These are phyloP conservation scores for Panicum virgatum DNA, from an alignment of 202 grass and related monocot species.

Conservation along the genomic window DNA sequence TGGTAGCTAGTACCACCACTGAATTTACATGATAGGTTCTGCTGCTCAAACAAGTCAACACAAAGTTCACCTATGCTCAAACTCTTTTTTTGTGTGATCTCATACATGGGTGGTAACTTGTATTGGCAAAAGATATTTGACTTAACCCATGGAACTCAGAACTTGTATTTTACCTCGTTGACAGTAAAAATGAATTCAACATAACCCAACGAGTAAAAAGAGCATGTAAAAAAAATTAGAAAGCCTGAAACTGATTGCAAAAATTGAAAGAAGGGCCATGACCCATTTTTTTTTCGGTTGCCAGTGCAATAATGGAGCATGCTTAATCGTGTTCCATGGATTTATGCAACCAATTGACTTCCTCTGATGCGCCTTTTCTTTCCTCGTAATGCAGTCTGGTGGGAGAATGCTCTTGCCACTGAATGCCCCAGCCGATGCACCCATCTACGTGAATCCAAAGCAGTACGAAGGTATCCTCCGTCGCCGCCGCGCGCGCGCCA, in stretches of 20 bases:
- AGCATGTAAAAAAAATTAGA: not conserved
- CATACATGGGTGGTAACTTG: not conserved
- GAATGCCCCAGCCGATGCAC: constrained; percentile 59
- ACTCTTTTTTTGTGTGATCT: not conserved
- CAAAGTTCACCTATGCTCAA: not conserved
- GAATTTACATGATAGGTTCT: not conserved
- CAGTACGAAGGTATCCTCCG: constrained; percentile 94
- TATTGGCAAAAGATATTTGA: not conserved
- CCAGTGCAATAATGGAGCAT: not conserved
- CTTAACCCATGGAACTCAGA: not conserved
- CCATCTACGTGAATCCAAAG: constrained; percentile 89
- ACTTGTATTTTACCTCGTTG: not conserved
- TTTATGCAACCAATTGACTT: not conserved
- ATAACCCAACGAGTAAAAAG: not conserved
- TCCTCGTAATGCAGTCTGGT: constrained; percentile 44
- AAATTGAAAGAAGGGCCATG: not conserved
- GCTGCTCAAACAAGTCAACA: not conserved
- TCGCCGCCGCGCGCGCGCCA: constrained; percentile 90
- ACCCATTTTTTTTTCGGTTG: not conserved
- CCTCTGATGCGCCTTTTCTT: not conserved
- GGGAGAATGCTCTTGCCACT: constrained; percentile 73
- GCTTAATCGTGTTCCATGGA: not conserved
- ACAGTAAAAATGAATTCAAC: not conserved
- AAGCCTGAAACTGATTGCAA: not conserved
- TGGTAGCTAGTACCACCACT: not conserved